Evolutionary conservation across 208 protist genomes (phyloP).

Genomic region (Leishmania tropica): DNA sequence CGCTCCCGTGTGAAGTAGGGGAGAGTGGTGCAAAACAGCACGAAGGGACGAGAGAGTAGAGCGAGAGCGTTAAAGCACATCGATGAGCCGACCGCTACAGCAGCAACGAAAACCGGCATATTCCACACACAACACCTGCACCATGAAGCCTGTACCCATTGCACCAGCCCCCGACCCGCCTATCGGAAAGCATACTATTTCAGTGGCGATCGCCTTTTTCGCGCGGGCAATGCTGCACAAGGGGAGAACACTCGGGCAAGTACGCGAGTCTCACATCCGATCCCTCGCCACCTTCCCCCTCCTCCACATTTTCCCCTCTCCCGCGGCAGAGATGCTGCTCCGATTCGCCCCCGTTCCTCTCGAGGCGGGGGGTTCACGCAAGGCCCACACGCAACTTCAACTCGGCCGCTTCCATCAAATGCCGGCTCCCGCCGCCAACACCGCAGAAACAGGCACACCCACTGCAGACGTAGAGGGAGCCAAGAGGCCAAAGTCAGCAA

Average conservation of each 20-base stretch:
- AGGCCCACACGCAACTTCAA: not conserved
- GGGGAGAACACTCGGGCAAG: not conserved
- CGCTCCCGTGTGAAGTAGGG: not conserved
- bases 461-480: not conserved
- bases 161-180: not conserved
- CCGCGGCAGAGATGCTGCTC: not conserved
- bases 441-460: not conserved
- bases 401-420: not conserved
- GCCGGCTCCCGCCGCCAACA: not conserved
- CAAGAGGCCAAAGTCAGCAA: not conserved
- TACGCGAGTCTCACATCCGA: not conserved
- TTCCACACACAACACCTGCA: not conserved
- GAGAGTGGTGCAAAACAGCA: not conserved
- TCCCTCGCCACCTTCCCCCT: not conserved
- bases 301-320: not conserved
- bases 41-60: not conserved
- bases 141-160: not conserved
- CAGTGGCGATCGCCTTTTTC: not conserved
- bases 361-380: not conserved
- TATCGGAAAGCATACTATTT: not conserved
- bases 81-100: not conserved
- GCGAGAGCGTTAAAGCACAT: not conserved
- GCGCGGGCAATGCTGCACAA: not conserved
- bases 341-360: not conserved
- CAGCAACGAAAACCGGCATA: not conserved